Evolutionary conservation across 352 stramenopile genomes (phyloP).

Genomic region (Phytophthora cryptogea): DNA sequence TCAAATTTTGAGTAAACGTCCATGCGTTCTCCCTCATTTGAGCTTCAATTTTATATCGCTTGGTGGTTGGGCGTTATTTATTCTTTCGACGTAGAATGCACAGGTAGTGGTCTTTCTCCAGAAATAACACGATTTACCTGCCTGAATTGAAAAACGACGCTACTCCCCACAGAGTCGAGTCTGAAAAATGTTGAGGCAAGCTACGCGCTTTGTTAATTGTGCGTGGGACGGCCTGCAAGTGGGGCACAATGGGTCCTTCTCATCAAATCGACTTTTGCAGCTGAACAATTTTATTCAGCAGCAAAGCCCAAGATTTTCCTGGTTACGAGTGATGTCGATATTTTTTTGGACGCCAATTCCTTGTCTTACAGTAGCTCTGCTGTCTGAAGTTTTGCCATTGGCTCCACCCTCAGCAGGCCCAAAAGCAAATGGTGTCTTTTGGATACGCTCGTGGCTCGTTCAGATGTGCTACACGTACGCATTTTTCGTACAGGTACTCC

Average conservation of each 20-base stretch:
- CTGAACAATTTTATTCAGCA: background rate
- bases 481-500: background rate
- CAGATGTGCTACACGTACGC: background rate
- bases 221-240: background rate
- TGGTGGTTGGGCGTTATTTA: too few relatives aligned
- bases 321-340: background rate
- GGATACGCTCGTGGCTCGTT: background rate
- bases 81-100: too few relatives aligned
- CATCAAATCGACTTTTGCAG: background rate
- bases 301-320: background rate
- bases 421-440: background rate
- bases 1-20: too few relatives aligned
- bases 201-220: background rate
- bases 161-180: background rate
- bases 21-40: too few relatives aligned
- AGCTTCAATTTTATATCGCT: too few relatives aligned
- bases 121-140: too few relatives aligned
- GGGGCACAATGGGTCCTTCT: background rate
- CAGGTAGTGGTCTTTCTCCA: too few relatives aligned
- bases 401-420: background rate
- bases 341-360: background rate
- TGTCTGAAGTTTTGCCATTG: background rate
- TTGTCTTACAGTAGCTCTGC: background rate
- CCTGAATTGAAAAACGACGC: too few relatives aligned
- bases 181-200: background rate